phyloP scores from a whole-genome alignment of 495 filamentous ascomycete species.

The Aspergillus homomorphus region DNA sequence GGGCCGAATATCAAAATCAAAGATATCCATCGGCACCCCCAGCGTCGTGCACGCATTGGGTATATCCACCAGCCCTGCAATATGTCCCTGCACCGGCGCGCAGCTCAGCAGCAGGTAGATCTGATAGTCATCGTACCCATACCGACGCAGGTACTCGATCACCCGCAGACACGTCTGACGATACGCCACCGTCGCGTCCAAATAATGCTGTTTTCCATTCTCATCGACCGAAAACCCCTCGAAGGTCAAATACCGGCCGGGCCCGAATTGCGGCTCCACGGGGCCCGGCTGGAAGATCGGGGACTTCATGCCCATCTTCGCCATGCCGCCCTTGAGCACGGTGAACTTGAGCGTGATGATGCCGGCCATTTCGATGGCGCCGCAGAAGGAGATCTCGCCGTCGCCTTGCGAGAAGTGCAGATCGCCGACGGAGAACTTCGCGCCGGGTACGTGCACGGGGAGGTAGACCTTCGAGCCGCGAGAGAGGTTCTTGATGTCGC shows the following conservation, averaged over 20 bases:
- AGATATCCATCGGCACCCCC: slow-evolving; percentile 91
- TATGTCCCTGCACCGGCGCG: slow-evolving; percentile 87
- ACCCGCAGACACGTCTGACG: slow-evolving; percentile 76
- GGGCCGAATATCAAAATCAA: slow-evolving; percentile 88
- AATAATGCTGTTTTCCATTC: slow-evolving; percentile 86
- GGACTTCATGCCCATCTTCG: slow-evolving; percentile 73
- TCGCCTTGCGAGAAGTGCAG: slow-evolving; percentile 89
- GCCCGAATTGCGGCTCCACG: slow-evolving; percentile 88
- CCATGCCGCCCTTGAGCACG: slow-evolving; percentile 81
- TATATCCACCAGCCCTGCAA: slow-evolving; percentile 92
- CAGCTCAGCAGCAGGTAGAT: slow-evolving; percentile 86
- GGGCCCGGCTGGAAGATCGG: slow-evolving; percentile 89
- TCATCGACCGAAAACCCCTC: slow-evolving; percentile 95
- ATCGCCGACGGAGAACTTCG: slow-evolving; percentile 91
- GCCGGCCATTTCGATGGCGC: slow-evolving; percentile 96
- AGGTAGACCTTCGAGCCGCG: slow-evolving; percentile 87
- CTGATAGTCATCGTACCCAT: slow-evolving; percentile 77
- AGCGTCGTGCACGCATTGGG: slow-evolving; percentile 85
- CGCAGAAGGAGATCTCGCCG: slow-evolving; percentile 94
- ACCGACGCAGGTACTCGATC: slow-evolving; percentile 85
- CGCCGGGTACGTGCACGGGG: slow-evolving; percentile 79
- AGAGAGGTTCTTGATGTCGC: slow-evolving; percentile 88
- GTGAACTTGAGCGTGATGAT: slow-evolving; percentile 88
- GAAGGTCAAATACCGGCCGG: slow-evolving; percentile 83
- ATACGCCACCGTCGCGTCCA: slow-evolving; percentile 92